Conservation (phyloP, 768 basidiomycete genomes). For the Exidia glandulosa region DNA sequence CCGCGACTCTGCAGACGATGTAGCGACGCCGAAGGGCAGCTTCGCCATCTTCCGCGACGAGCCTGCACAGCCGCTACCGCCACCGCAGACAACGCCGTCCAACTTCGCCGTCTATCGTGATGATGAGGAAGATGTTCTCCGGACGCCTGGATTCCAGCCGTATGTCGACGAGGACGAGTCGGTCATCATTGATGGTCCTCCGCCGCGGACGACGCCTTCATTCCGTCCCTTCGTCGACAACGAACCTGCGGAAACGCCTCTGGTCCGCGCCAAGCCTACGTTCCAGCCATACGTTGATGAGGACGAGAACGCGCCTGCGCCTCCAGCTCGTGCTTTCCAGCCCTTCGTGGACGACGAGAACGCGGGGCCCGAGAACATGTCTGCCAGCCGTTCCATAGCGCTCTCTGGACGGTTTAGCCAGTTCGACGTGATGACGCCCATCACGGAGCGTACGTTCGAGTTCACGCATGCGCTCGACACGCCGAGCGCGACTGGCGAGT, state of each 20-base stretch:
- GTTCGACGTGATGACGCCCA: constrained; percentile 94
- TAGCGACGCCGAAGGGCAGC: neutral
- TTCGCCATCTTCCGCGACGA: neutral
- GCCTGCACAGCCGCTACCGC: neutral
- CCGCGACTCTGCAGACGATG: neutral
- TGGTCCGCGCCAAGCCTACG: neutral
- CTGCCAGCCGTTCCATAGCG: too few relatives aligned
- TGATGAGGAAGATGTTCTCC: neutral
- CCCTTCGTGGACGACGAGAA: constrained; percentile 13
- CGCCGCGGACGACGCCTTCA: constrained; percentile 10
- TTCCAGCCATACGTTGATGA: constrained; percentile 16
- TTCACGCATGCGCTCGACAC: constrained; percentile 39
- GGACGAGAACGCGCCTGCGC: constrained; percentile 11
- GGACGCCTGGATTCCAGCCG: constrained; percentile 45
- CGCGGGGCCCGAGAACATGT: neutral
- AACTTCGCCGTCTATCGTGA: neutral
- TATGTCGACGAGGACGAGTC: constrained; percentile 52
- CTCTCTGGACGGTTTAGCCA: too few relatives aligned
- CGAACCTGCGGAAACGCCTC: neutral
- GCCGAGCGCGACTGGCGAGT: constrained; percentile 11
- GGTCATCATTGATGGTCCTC: constrained; percentile 5
- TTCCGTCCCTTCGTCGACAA: constrained; percentile 14
- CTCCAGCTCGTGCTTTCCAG: constrained; percentile 8
- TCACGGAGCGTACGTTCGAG: constrained; percentile 89
- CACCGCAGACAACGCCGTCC: too few relatives aligned